phyloP scores from a whole-genome alignment of 148 eudicot species.

The Diospyros lotus region DNA sequence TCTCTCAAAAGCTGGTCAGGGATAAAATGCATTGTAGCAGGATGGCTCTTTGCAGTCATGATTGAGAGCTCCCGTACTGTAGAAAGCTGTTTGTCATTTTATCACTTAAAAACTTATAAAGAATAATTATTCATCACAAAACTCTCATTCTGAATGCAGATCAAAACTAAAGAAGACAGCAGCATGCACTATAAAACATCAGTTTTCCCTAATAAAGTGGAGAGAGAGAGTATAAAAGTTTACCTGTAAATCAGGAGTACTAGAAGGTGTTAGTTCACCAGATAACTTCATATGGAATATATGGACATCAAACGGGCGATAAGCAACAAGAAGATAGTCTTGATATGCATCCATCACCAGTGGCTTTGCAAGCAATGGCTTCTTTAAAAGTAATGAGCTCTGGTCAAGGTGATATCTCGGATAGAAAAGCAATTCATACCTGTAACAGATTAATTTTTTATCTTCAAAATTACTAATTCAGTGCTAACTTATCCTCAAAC shows the following conservation, averaged over 20 bases:
- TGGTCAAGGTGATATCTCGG: constrained; percentile 99
- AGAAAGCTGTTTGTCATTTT: constrained; percentile 99
- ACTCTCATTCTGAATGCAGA: constrained; percentile 14
- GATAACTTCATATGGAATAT: constrained; percentile 71
- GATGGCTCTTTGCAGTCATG: constrained; percentile 98
- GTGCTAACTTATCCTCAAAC: neutral
- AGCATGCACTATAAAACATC: constrained; percentile 3
- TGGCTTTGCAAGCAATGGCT: constrained; percentile 77
- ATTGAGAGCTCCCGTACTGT: constrained; percentile 99
- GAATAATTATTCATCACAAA: constrained; percentile 23
- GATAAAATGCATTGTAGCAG: constrained; percentile 88
- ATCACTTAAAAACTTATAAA: constrained; percentile 92
- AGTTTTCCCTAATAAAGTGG: constrained; percentile 2
- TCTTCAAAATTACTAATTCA: neutral
- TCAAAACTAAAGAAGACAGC: neutral
- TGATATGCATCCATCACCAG: constrained; percentile 93
- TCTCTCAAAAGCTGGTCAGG: constrained; percentile 77
- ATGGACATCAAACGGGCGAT: constrained; percentile 94
- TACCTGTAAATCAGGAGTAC: constrained; percentile 80
- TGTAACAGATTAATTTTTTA: constrained; percentile 33
- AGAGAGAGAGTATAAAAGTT: constrained; percentile 8
- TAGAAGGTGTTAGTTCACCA: constrained; percentile 85
- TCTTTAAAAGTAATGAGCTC: constrained; percentile 83
- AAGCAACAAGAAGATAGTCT: constrained; percentile 85
- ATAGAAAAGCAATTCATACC: constrained; percentile 93